Percentiles rank a stretch among this genome's conserved stretches.
phyloP scores from a whole-genome alignment of 2,329 filamentous ascomycete species.

The Diplocarpon mali region DNA sequence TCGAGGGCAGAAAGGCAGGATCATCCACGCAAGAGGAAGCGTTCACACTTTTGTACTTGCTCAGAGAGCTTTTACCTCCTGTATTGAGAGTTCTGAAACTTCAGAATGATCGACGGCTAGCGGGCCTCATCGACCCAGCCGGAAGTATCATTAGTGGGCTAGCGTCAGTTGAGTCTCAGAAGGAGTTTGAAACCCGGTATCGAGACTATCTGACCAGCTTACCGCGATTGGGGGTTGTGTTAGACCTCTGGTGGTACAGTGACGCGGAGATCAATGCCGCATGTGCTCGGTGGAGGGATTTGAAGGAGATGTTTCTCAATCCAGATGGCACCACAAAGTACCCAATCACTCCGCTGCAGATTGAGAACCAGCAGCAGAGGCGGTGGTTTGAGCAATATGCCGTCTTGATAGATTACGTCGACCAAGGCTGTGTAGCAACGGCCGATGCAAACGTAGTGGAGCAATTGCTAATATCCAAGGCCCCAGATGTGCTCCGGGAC shows the following conservation, averaged over 20 bases:
- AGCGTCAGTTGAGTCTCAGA: neutral
- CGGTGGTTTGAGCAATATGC: neutral
- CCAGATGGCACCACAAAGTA: neutral
- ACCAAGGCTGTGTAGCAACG: neutral
- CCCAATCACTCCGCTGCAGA: neutral
- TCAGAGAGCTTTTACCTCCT: conserved; percentile 1
- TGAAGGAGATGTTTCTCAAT: conserved; percentile 3
- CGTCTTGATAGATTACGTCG: neutral
- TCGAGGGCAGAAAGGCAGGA: neutral
- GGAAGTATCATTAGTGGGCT: neutral
- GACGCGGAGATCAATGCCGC: conserved; percentile 1
- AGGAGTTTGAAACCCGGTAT: neutral
- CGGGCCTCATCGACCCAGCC: neutral
- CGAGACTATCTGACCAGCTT: neutral
- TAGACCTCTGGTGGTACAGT: conserved; percentile 7
- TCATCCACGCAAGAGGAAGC: neutral
- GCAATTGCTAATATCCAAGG: neutral
- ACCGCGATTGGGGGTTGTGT: neutral
- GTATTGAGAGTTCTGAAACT: neutral
- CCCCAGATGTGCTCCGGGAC: neutral
- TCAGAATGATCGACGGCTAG: neutral
- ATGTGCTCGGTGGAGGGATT: conserved; percentile 6
- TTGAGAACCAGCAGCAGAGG: neutral
- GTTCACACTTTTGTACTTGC: conserved; percentile 3
- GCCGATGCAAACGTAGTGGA: neutral